Evolutionary conservation across 2,329 filamentous ascomycete genomes (phyloP), one percentile per base, ranked within the genome.

Genomic region (Neoscytalidium dimidiatum): DNA sequence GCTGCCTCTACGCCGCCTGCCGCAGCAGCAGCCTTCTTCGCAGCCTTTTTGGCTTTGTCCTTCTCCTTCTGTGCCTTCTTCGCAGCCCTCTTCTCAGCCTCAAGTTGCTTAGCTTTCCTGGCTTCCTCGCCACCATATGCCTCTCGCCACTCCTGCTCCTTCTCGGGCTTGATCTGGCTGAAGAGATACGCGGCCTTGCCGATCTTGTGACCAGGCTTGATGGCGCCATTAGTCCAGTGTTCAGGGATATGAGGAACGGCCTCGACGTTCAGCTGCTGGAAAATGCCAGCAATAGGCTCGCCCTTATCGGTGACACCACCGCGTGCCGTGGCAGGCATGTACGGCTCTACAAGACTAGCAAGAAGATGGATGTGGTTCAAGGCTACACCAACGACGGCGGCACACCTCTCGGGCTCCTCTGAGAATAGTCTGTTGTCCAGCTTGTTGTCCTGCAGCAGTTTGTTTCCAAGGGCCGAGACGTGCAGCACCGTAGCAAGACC

Each of bases 131-230:
- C 89, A 58, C 89, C 89, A 71, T 88, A 97, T 70, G 86, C 85
- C 68, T 90, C 86, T 66, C 90, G 88, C 93, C 93, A 97, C 75
- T 94, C 90, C 60, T 90, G 87, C 52, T 91, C 88, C 81, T 94
- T 94, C 77, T 91, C 89, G 9, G 89, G 84, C 68, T 93, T 91
- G 73, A 97, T 97, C 62, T 85, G 86, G n/a, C 86, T 86, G 80
- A 97, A 97, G 33, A 97, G 83, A 82, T 92, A 90, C 68, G 87
- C 86, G 0, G 93, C 88, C 74, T 90, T 90, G 70, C 92, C 92
- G 68, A 97, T 90, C 75, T 89, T 90, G 80, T 97, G 92, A 65
- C 90, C 91, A 1, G 90, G 84, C 70, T 69, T 81, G 71, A 73
- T 79, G 69, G 67, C 78, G 73, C 68, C 71, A 4, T 76, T 71